These are phyloP conservation scores for Lentinula detonsa DNA, from an alignment of 768 basidiomycete species.

Conservation along the genomic window DNA sequence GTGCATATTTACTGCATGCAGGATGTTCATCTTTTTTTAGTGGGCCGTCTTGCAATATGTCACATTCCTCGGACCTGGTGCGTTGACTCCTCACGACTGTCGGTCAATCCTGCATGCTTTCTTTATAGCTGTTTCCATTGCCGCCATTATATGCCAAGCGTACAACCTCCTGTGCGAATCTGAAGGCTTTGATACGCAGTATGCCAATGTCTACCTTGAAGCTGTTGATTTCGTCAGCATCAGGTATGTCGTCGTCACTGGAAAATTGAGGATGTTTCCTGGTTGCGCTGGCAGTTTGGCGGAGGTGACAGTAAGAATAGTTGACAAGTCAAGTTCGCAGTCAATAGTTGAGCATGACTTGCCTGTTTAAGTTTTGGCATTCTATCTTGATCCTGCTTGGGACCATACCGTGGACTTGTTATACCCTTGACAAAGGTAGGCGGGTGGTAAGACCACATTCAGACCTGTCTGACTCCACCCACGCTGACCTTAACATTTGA, in stretches of 20 bases:
- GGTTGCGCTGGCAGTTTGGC: too few relatives aligned
- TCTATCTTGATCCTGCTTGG: too few relatives aligned
- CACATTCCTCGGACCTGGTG: conserved; percentile 56
- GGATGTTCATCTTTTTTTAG: conserved; percentile 23
- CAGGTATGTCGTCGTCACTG: conserved; percentile 36
- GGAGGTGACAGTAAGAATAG: too few relatives aligned
- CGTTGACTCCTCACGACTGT: background rate
- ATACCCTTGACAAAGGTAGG: too few relatives aligned
- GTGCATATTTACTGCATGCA: background rate
- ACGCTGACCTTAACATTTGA: too few relatives aligned
- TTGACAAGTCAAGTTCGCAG: too few relatives aligned
- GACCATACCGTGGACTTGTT: too few relatives aligned
- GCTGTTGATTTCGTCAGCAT: conserved; percentile 78
- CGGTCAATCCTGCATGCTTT: conserved; percentile 2
- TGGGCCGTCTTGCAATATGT: conserved; percentile 91
- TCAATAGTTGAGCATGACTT: too few relatives aligned
- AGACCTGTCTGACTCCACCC: too few relatives aligned
- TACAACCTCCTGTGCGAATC: conserved; percentile 65
- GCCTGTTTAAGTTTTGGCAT: too few relatives aligned
- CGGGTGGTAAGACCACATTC: too few relatives aligned
- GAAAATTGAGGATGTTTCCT: too few relatives aligned
- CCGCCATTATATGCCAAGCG: conserved; percentile 73
- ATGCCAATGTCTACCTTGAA: conserved; percentile 65
- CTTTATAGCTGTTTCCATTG: conserved; percentile 48
- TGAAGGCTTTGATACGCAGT: conserved; percentile 51